Base-by-base conservation (phyloP, 805 yeast genomes). In the Komagataella pseudopastoris region DNA sequence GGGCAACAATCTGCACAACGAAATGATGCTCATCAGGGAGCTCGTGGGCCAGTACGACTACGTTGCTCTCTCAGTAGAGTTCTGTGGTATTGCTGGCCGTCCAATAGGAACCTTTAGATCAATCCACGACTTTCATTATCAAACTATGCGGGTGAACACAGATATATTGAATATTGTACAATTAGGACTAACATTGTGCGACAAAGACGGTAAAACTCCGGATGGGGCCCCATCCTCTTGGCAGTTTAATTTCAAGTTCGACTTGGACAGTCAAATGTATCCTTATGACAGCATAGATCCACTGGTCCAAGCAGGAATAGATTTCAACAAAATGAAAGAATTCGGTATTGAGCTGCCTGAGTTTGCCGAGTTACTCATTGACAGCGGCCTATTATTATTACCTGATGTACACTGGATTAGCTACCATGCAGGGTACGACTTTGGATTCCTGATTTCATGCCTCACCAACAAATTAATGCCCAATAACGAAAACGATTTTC, bases 31-130 rank as follows among this genome's bases (percentile, higher is more conserved):
- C 10, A 76, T 85, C 50, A 73, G 89, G 55, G 74, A 75, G 50
- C 70, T 84, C 30, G 71, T 81, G 46, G 76, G 71, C 51, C 76
- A 75, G 53, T 81, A 76, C 58, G 76, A 80, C 51, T 71, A 74
- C 57, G 76, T 85, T 23, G 76, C 87, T 2, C 77, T 89, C 53
- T 90, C 89, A 58, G 89, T 95, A 48, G 98, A 93, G 65, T 89
- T 93, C 62, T 96, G 96, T 0, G 99, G 99, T 0, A 87, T 95
- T 20, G 84, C 91, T 23, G 96, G 96, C 2, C 78, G 99, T 59
- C 99, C 99, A 14, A 86, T 93, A 54, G 99, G 99, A 17, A 80
- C 87, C 17, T 93, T 93, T 68, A 80, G 88, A 59, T 81, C 93
- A 2, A 86, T 93, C 14, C 76, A 85, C 22, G 98, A 93, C 65